Evolutionary conservation across 805 yeast species (phyloP).

Genomic region (Teunomyces barrocoloradensis): DNA sequence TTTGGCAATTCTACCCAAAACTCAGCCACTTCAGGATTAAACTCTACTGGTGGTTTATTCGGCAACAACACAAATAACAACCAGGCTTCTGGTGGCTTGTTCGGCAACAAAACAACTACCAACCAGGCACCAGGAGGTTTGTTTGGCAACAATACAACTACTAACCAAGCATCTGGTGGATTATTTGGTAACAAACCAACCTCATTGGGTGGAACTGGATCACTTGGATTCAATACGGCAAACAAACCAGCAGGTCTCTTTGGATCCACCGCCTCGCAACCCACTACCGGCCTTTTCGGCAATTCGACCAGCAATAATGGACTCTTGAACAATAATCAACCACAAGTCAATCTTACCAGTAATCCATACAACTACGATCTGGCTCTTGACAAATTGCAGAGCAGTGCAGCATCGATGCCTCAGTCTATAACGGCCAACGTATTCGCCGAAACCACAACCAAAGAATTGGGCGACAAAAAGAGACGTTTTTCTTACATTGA

Average conservation of each 20-base stretch:
- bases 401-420: constrained; percentile 25
- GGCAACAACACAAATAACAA: constrained; percentile 12
- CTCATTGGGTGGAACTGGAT: constrained; percentile 13
- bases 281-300: constrained; percentile 15
- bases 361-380: constrained; percentile 32
- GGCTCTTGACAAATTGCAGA: constrained; percentile 21
- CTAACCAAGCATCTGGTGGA: neutral
- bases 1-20: too few relatives aligned
- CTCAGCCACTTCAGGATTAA: too few relatives aligned
- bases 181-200: neutral
- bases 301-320: constrained; percentile 11
- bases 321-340: constrained; percentile 3
- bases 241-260: constrained; percentile 11
- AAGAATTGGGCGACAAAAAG: constrained; percentile 13
- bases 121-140: constrained; percentile 9
- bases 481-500: constrained; percentile 17
- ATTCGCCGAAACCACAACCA: constrained; percentile 14
- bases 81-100: constrained; percentile 11
- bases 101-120: constrained; percentile 15
- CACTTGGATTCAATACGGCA: constrained; percentile 16
- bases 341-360: constrained; percentile 4
- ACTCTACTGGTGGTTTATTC: constrained; percentile 7
- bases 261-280: constrained; percentile 6
- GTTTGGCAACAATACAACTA: constrained; percentile 16
- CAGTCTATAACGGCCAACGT: constrained; percentile 30